Evolutionary conservation across 2,329 filamentous ascomycete genomes (phyloP).

Genomic region (Aspergillus calidoustus): DNA sequence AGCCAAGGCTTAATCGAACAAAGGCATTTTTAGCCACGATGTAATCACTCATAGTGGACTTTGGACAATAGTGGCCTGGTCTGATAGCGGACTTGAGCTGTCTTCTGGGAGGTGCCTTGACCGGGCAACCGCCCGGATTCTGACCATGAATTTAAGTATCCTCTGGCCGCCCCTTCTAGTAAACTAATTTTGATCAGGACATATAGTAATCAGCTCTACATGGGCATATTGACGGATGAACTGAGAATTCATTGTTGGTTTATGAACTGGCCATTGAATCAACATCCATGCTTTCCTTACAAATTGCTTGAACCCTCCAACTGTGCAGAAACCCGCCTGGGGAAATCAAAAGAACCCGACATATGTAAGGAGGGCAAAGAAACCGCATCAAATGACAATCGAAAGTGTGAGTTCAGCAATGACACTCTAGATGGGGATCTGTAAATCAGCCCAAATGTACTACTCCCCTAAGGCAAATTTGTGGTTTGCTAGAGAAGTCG

Average conservation of each 20-base stretch:
- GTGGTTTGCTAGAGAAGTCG: constrained; percentile 1
- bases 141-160: too few species aligned
- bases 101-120: too few species aligned
- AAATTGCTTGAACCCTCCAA: constrained; percentile 15
- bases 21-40: too few species aligned
- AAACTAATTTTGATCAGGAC: too few species aligned
- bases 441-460: constrained; percentile 13
- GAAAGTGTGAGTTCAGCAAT: constrained; percentile 5
- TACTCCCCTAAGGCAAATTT: constrained; percentile 6
- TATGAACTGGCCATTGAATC: constrained; percentile 27
- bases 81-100: too few species aligned
- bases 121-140: too few species aligned
- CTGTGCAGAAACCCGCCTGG: constrained; percentile 17
- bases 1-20: neutral
- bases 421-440: constrained; percentile 19
- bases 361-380: constrained; percentile 8
- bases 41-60: too few species aligned
- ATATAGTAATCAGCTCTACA: neutral
- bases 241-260: constrained; percentile 24
- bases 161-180: too few species aligned
- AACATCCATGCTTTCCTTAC: constrained; percentile 19
- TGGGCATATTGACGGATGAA: constrained; percentile 1
- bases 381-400: neutral
- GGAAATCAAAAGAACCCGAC: constrained; percentile 11
- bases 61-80: too few species aligned